Base-by-base conservation (phyloP, 176 grass and related monocot genomes). In the Carex parvula region DNA sequence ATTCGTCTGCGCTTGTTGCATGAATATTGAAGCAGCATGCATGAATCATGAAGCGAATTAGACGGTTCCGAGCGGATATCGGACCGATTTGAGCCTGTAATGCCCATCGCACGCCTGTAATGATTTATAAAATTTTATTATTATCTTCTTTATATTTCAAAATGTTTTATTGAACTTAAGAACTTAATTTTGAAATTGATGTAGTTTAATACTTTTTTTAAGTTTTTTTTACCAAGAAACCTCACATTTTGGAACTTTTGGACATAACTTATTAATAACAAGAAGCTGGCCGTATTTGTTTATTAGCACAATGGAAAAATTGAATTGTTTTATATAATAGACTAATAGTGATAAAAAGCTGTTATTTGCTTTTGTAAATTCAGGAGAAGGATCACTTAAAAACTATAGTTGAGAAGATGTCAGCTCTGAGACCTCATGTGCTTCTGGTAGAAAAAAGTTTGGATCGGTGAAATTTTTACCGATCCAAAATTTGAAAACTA, bases 341-440 rank as follows among this genome's bases (percentile, higher is more conserved):
- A 29, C 26, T 29, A 29, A 29, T 65, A 42, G 35, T 64, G 60
- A 79, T 88, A 48, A 41, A 53, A 71, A 76, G 72, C 56, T 1
- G 2, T 55, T 17, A 1, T 56, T 55, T 87, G 17, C 22, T 58
- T 64, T 77, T 63, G 39, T 77, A 53, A 17, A 26, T 87, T 29
- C 85, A 97, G 95, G 95, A 97, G 84, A 98, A 91, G 44, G 89
- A 94, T 54, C 65, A 89, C 57, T 79, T 98, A 10, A 87, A 81
- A 71, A 79, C 61, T 54, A 82, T 89, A 85, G 89, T 94, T 58
- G 66, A 68, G 68, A 97, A 97, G 89, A 92, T 97, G 58, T 79
- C 89, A 65, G 84, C 89, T 81, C 81, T 86, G 54, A 86, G 67
- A 24, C 95, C 95, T 79, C 90, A 97, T 75, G 92, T 97, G 30